These are phyloP conservation scores for Acmispon strigosus DNA, from an alignment of 306 rosid species.

Conservation along the genomic window DNA sequence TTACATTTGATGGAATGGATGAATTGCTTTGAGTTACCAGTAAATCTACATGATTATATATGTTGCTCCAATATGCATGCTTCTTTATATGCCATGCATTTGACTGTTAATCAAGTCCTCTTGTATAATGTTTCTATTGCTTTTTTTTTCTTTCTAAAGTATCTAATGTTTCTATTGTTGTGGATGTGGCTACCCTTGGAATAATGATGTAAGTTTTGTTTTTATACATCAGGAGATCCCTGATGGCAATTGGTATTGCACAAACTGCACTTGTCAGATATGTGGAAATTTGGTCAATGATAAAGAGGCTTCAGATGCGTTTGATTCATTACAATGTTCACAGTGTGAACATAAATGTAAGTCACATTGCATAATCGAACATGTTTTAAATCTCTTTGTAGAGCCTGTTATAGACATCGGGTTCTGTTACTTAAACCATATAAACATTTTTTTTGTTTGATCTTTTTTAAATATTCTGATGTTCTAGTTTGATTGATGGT, in stretches of 20 bases:
- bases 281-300: slow-evolving; percentile 71
- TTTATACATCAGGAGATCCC: slow-evolving; percentile 76
- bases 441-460: background rate
- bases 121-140: background rate
- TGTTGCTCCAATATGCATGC: background rate
- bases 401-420: background rate
- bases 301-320: slow-evolving; percentile 48
- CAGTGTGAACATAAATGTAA: slow-evolving; percentile 95
- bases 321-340: slow-evolving; percentile 64
- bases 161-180: background rate
- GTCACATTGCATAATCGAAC: slow-evolving; percentile 11
- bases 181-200: slow-evolving; percentile 9
- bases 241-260: slow-evolving; percentile 93
- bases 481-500: slow-evolving; percentile 4
- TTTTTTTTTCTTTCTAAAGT: no score
- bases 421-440: background rate
- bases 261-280: slow-evolving; percentile 77
- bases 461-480: background rate
- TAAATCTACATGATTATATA: background rate
- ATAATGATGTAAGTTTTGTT: slow-evolving; percentile 14
- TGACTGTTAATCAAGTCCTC: background rate
- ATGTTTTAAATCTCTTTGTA: slow-evolving; percentile 14
- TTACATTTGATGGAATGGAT: background rate
- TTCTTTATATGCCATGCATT: slow-evolving; percentile 12
- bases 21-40: slow-evolving; percentile 15